Percentiles rank a stretch among this genome's conserved stretches.
phyloP scores from a whole-genome alignment of 2,329 filamentous ascomycete species.

The Trichoderma sp. region DNA sequence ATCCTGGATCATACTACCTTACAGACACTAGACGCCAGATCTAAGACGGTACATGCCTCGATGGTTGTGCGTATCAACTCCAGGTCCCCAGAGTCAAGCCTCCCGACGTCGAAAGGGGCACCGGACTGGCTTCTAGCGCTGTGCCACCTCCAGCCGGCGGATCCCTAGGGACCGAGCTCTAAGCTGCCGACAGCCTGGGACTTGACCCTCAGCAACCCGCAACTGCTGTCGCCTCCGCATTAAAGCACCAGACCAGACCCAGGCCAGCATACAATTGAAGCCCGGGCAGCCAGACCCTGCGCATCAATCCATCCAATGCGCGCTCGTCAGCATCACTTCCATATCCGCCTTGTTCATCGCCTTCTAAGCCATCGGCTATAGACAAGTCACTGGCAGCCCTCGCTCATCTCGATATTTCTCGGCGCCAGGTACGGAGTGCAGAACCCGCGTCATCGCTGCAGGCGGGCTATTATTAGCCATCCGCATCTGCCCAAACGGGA shows the following conservation, averaged over 20 bases:
- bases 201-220: too few species aligned
- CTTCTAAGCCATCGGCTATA: too few species aligned
- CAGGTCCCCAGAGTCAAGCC: too few species aligned
- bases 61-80: too few species aligned
- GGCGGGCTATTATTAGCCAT: background rate
- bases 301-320: background rate
- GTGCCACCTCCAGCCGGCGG: slow-evolving; percentile 4
- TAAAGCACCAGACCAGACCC: background rate
- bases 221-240: slow-evolving; percentile 12
- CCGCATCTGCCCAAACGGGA: slow-evolving; percentile 11
- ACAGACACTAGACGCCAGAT: too few species aligned
- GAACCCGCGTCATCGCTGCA: slow-evolving; percentile 15
- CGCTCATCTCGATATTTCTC: too few species aligned
- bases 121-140: too few species aligned
- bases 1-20: too few species aligned
- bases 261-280: background rate
- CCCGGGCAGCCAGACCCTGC: background rate
- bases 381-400: too few species aligned
- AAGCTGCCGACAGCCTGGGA: slow-evolving; percentile 3
- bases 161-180: background rate
- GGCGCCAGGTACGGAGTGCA: background rate
- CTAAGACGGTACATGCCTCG: too few species aligned
- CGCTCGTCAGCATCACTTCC: background rate
- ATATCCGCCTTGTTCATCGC: background rate
- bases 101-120: too few species aligned